Evolutionary conservation across 2,329 filamentous ascomycete genomes (phyloP).

Genomic region (Venturia pyrina): DNA sequence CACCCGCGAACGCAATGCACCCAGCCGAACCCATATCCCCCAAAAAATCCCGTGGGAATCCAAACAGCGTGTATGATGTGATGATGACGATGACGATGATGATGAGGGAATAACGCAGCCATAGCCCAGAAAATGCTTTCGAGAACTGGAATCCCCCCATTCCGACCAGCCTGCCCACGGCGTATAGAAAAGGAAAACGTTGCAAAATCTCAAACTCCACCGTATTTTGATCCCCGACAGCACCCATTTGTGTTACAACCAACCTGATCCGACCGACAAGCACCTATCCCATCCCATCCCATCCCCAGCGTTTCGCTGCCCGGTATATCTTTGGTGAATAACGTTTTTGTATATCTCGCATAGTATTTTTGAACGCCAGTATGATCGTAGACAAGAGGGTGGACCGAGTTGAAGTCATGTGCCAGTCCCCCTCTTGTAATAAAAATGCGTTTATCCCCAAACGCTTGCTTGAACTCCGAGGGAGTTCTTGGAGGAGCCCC

Average conservation of each 20-base stretch:
- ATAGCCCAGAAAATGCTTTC: neutral
- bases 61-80: slow-evolving; percentile 1
- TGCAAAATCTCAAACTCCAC: slow-evolving; percentile 2
- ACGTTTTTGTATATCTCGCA: neutral
- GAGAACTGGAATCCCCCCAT: neutral
- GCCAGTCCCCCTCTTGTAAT: neutral
- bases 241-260: neutral
- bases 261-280: neutral
- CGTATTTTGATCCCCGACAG: neutral
- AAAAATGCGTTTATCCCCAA: slow-evolving; percentile 59
- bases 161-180: neutral
- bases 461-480: slow-evolving; percentile 86
- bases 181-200: neutral
- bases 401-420: neutral
- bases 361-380: slow-evolving; percentile 1
- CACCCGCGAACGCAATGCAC: slow-evolving; percentile 3
- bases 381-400: neutral
- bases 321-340: neutral
- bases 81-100: neutral
- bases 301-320: neutral
- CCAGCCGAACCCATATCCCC: neutral
- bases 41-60: neutral
- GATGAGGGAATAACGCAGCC: neutral
- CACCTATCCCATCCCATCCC: neutral
- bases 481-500: slow-evolving; percentile 65